These are phyloP conservation scores for Diutina siamensis DNA, from an alignment of 1,139 yeast genomes.

Conservation along the genomic window DNA sequence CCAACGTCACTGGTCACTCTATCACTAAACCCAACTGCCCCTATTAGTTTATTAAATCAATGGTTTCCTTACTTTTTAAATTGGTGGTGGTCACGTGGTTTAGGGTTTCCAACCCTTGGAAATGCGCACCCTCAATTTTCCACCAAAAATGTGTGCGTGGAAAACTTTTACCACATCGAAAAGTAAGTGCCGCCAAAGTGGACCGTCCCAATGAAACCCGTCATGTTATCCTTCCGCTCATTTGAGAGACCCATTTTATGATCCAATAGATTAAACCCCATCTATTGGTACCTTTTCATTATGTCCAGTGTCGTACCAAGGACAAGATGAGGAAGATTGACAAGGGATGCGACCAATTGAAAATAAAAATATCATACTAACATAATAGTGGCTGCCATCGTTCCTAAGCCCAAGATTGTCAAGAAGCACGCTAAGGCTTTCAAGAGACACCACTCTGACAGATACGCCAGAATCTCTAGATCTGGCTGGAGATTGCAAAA, in stretches of 20 bases:
- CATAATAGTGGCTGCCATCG: neutral
- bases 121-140: neutral
- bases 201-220: neutral
- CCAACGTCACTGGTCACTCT: too few species aligned
- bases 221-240: too few species aligned
- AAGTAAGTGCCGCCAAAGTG: slow-evolving; percentile 1
- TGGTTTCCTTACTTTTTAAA: neutral
- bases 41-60: neutral
- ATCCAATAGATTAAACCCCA: neutral
- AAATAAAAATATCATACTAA: neutral
- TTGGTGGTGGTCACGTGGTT: neutral
- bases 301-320: too few species aligned
- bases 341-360: too few species aligned
- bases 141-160: neutral
- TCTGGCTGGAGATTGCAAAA: slow-evolving; percentile 99
- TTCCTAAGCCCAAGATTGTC: slow-evolving; percentile 57
- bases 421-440: slow-evolving; percentile 98
- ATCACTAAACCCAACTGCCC: neutral
- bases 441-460: slow-evolving; percentile 99
- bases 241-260: too few species aligned
- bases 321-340: too few species aligned
- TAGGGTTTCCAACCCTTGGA: neutral
- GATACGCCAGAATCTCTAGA: slow-evolving; percentile 85
- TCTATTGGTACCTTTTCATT: too few species aligned
- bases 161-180: slow-evolving; percentile 1